Evolutionary conservation across 805 yeast species (phyloP), one percentile per base, ranked within the genome.

Genomic region (Dipodascus geniculatus): DNA sequence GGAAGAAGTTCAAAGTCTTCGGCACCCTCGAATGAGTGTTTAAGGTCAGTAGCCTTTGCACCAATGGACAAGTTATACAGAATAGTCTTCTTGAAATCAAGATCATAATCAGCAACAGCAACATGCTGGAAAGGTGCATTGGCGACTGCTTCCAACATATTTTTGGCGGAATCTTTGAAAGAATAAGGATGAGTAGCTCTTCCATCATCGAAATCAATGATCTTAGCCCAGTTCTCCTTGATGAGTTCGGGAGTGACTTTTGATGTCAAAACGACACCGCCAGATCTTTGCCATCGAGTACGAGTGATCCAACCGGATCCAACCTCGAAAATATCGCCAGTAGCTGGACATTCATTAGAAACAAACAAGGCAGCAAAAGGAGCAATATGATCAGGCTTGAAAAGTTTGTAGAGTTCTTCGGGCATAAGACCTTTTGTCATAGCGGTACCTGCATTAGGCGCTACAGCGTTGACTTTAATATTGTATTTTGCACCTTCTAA

Each of bases 361-460:
- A 87, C 77, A 58, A 90, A 77, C 61, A 84, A 75, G 17, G 88
- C 87, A 60, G 88, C 80, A 58, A 90, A 74, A 55, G 99, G 99
- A 1, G 97, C 93, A 50, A 91, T 96, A 68, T 81, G 87, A 52
- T 82, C 79, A 3, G 97, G 90, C 62, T 87, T 87, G 70, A 83
- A 88, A 61, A 83, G 80, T 71, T 87, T 87, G 61, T 83, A 78
- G 69, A 91, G 95, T 57, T 80, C 81, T 50, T 82, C 83, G 50
- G 81, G 78, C 72, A 91, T 86, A 50, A 91, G 82, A 3, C 96
- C 85, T 64, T 80, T 79, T 24, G 99, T 91, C 99, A 91, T 91
- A 55, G 95, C 90, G 48, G 99, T 91, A 65, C 91, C 97, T 24
- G 98, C 98, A 68, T 91, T 96, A 53, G 99, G 99, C 23, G 99